Conservation (phyloP, 768 basidiomycete genomes). For the Boletus rufocinnamomeus region DNA sequence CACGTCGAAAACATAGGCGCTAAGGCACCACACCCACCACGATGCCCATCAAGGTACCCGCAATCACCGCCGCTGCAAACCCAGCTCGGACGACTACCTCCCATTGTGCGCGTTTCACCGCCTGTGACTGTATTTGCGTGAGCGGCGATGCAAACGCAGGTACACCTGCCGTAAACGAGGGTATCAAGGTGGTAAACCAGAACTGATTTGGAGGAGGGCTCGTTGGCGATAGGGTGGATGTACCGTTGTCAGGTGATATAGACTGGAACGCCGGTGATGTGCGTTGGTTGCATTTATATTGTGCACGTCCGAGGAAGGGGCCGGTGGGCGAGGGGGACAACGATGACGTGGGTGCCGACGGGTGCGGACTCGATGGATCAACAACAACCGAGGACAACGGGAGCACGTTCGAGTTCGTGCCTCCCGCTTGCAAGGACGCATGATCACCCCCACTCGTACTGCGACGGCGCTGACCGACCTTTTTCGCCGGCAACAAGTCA, state of each 20-base stretch:
- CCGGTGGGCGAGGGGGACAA: constrained; percentile 2
- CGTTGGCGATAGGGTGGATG: not conserved
- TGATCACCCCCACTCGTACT: not conserved
- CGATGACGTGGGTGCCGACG: not conserved
- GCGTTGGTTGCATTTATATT: constrained; percentile 35
- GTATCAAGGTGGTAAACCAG: constrained; percentile 23
- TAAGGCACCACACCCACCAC: constrained; percentile 21
- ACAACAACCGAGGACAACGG: not conserved
- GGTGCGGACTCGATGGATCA: not conserved
- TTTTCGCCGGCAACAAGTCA: constrained; percentile 24
- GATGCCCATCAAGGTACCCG: constrained; percentile 35
- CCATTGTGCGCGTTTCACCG: constrained; percentile 81
- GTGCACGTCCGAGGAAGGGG: constrained; percentile 23
- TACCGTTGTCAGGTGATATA: not conserved
- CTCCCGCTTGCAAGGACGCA: not conserved
- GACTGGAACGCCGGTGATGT: constrained; percentile 1
- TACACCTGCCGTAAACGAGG: constrained; percentile 43
- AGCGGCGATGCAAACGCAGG: constrained; percentile 73
- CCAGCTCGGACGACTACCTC: constrained; percentile 73
- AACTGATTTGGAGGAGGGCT: not conserved
- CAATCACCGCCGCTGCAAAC: constrained; percentile 45
- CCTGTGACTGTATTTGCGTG: constrained; percentile 66
- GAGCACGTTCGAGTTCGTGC: too few relatives aligned
- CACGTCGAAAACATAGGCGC: not conserved
- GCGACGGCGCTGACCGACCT: not conserved